Evolutionary conservation across 2,329 filamentous ascomycete species (phyloP), one percentile per base, ranked within the genome.

Genomic region (Aspergillus arachidicola): DNA sequence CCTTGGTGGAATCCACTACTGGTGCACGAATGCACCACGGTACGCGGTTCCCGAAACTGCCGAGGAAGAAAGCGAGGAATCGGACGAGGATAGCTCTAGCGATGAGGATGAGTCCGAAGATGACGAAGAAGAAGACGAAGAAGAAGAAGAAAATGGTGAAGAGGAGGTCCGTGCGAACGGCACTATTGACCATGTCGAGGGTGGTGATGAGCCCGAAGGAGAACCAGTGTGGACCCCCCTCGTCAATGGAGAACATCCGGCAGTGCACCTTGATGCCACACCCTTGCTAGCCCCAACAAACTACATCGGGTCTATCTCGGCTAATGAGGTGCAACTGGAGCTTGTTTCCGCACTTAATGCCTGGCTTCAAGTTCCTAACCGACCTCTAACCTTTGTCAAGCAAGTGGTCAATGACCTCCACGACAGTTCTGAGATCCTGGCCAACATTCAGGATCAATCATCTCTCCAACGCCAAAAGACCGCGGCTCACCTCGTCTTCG

Each of bases 391-490:
- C 2, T 61, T 57, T 1, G 73, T 80, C 45, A 72, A 71, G 55
- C 54, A 57, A 3, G 66, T 76, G 4, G 60, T 75, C 6, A 57
- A 62, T 30, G 56, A 68, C 7, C 66, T 79, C 4, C 76, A 79
- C 57, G 73, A 69, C 16, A 63, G 72, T 1, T 77, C 77, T 21
- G 36, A 51, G 28, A 74, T 72, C 59, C 66, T 81, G 4, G 79
- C 80, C 57, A 79, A 82, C 65, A 70, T 82, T 16, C 67, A 81
- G 64, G 79, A 81, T 57, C 58, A 65, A 1, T 79, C 79, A 0
- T 34, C 62, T 2, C 63, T 78, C 1, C 70, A 79, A 1, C 71
- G 78, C 3, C 76, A 75, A 3, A 70, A 68, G n/a, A 76, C 78
- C 6, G 63, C 78, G 0, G 68, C 76, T 1, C 79, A 81, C 59